These are phyloP conservation scores for Leptographium wingfieldii DNA, from an alignment of 2,329 filamentous ascomycete genomes.

Conservation along the genomic window DNA sequence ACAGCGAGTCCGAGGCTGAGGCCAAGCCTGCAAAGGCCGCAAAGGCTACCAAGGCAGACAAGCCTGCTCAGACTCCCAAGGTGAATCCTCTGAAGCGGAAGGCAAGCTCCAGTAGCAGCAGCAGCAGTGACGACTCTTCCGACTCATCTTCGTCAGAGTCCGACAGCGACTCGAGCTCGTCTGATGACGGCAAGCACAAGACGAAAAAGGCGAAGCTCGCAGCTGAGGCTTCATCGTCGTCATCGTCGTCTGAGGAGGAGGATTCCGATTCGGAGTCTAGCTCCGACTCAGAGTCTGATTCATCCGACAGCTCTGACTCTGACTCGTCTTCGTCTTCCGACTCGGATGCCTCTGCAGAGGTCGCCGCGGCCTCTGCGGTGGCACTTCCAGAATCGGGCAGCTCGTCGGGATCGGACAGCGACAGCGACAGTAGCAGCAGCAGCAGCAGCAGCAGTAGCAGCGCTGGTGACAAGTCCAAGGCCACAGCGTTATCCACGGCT, in stretches of 20 bases:
- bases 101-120: slow-evolving; percentile 27
- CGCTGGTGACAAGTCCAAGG: slow-evolving; percentile 9
- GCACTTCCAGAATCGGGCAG: slow-evolving; percentile 20
- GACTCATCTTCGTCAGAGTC: neutral
- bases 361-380: slow-evolving; percentile 15
- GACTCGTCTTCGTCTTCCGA: slow-evolving; percentile 9
- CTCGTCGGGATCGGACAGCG: slow-evolving; percentile 15
- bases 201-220: slow-evolving; percentile 12
- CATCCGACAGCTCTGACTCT: neutral
- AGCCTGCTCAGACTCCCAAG: neutral
- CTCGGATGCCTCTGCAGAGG: slow-evolving; percentile 16
- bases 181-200: slow-evolving; percentile 13
- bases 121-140: slow-evolving; percentile 13
- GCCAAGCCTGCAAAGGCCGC: neutral
- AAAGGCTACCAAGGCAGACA: neutral
- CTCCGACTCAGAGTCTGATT: neutral
- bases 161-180: slow-evolving; percentile 1
- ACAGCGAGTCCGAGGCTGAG: slow-evolving; percentile 14
- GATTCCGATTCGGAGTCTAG: slow-evolving; percentile 3
- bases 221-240: slow-evolving; percentile 9
- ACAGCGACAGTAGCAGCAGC: slow-evolving; percentile 9
- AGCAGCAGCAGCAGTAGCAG: slow-evolving; percentile 7
- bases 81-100: slow-evolving; percentile 41
- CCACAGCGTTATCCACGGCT: slow-evolving; percentile 7
- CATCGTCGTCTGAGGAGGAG: slow-evolving; percentile 8